These are phyloP conservation scores for Candida oleophila DNA, from an alignment of 805 yeast species.

Conservation along the genomic window DNA sequence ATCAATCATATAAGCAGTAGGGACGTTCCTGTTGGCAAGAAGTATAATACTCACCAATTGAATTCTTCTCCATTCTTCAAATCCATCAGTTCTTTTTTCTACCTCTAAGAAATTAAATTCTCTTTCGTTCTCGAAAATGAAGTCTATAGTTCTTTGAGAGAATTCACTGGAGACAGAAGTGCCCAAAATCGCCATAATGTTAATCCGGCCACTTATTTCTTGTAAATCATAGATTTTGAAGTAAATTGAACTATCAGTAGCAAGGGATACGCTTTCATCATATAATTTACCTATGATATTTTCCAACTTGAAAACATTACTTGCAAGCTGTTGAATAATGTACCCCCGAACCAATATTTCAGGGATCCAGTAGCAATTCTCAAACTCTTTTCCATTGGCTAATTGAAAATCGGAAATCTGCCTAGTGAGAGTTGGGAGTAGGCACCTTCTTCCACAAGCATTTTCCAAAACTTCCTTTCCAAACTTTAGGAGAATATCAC, in stretches of 20 bases:
- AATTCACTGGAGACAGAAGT: constrained; percentile 24
- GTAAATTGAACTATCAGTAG: constrained; percentile 37
- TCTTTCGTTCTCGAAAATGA: constrained; percentile 35
- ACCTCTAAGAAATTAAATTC: constrained; percentile 48
- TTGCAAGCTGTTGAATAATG: constrained; percentile 51
- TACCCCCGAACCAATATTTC: constrained; percentile 46
- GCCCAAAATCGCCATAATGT: constrained; percentile 47
- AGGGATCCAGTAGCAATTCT: constrained; percentile 49
- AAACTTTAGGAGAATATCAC: constrained; percentile 28
- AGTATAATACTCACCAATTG: constrained; percentile 54
- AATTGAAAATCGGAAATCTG: constrained; percentile 46
- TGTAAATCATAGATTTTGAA: constrained; percentile 50
- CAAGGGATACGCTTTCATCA: constrained; percentile 41
- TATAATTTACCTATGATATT: constrained; percentile 51
- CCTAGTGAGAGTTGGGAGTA: constrained; percentile 59
- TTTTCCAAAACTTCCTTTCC: constrained; percentile 45
- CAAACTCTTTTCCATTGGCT: constrained; percentile 29
- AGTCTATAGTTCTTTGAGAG: constrained; percentile 30
- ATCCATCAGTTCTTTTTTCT: constrained; percentile 58
- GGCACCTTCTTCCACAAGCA: constrained; percentile 62
- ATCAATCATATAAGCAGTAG: constrained; percentile 15
- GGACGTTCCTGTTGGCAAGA: constrained; percentile 36
- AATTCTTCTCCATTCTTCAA: constrained; percentile 66
- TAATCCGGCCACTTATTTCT: constrained; percentile 55
- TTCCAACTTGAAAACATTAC: constrained; percentile 60